phyloP scores from a whole-genome alignment of 73 alveolate genomes.

The Symbiodinium pilosum region DNA sequence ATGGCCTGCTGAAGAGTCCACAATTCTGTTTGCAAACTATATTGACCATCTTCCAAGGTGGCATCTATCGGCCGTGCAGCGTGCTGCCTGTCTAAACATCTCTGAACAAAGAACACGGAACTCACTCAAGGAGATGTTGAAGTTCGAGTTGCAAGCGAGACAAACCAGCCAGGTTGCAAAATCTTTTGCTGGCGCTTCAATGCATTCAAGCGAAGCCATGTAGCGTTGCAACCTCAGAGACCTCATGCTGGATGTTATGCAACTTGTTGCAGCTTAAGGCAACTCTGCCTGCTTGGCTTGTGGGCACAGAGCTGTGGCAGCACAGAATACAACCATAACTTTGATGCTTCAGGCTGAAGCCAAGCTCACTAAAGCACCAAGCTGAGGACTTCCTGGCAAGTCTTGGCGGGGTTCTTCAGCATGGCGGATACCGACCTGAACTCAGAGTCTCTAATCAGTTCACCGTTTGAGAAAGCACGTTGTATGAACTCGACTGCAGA shows the following conservation, averaged over 20 bases:
- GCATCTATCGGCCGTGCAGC: slow-evolving; percentile 64
- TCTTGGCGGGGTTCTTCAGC: background rate
- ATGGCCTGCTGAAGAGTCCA: no score
- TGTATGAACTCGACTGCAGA: no score
- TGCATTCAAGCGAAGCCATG: slow-evolving; percentile 67
- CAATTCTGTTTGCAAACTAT: no score
- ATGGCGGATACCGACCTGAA: background rate
- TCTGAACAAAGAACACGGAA: no score
- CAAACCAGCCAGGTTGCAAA: slow-evolving; percentile 45
- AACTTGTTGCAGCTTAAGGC: slow-evolving; percentile 41
- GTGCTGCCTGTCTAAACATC: slow-evolving; percentile 26
- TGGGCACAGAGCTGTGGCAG: slow-evolving; percentile 49
- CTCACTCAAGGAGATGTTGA: no score
- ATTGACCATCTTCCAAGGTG: background rate
- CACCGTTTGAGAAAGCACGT: no score
- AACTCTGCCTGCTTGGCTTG: slow-evolving; percentile 46
- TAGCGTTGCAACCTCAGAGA: background rate
- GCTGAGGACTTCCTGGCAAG: background rate
- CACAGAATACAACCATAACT: background rate
- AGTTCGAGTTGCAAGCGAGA: background rate
- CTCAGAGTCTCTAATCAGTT: no score
- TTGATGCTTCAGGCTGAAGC: no score
- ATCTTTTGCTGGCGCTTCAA: slow-evolving; percentile 10
- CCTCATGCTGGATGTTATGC: background rate
- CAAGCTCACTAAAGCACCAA: no score